phyloP scores from a whole-genome alignment of 306 rosid species.

The Calophaca sinica region DNA sequence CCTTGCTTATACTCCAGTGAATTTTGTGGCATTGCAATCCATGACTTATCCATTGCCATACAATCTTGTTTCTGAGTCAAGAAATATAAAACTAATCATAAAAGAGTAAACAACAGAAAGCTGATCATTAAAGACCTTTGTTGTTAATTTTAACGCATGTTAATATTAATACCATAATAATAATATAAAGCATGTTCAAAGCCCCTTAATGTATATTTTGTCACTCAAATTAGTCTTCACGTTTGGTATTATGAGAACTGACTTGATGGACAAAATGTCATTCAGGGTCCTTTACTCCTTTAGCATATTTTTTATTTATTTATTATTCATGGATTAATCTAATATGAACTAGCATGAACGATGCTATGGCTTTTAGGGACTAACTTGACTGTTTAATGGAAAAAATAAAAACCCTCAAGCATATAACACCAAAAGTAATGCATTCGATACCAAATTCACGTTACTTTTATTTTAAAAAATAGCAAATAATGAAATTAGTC shows the following conservation, averaged over 20 bases:
- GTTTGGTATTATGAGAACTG: neutral
- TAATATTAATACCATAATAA: no score
- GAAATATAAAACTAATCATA: no score
- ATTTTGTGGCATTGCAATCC: no score
- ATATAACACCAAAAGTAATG: conserved; percentile 15
- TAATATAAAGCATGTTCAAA: neutral
- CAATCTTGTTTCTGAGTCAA: no score
- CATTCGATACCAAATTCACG: conserved; percentile 54
- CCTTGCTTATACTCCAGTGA: no score
- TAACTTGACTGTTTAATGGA: neutral
- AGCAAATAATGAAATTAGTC: neutral
- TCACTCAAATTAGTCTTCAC: conserved; percentile 17
- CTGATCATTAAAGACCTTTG: no score
- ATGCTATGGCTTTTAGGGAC: neutral
- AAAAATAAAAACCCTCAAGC: no score
- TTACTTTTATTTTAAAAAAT: neutral
- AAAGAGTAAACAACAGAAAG: no score
- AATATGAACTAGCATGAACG: conserved; percentile 5
- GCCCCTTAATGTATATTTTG: neutral
- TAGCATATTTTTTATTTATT: neutral
- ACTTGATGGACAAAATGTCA: neutral
- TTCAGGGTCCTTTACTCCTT: neutral
- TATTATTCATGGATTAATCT: neutral
- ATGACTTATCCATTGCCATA: no score
- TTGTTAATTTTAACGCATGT: no score